Evolutionary conservation across 2,329 filamentous ascomycete genomes (phyloP).

Genomic region (Tolypocladium pustulatum): DNA sequence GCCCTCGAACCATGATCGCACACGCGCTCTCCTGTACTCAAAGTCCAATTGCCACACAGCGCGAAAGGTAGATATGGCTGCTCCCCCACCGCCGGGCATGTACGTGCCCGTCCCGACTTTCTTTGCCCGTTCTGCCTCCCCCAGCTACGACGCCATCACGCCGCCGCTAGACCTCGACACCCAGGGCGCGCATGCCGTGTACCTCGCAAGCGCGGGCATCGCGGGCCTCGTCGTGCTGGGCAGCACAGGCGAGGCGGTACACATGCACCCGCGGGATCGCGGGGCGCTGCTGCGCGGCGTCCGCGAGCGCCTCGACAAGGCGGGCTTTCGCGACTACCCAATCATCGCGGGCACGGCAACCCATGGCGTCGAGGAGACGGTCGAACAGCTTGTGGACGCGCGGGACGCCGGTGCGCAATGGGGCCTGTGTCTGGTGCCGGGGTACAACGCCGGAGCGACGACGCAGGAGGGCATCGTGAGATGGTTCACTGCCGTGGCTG

Average conservation of each 20-base stretch:
- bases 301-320: conserved; percentile 41
- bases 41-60: neutral
- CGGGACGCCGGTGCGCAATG: conserved; percentile 48
- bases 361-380: conserved; percentile 50
- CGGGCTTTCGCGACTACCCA: conserved; percentile 46
- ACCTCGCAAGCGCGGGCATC: conserved; percentile 49
- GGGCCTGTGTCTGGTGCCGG: conserved; percentile 47
- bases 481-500: conserved; percentile 50
- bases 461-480: conserved; percentile 44
- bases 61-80: neutral
- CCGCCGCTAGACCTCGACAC: conserved; percentile 46
- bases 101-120: conserved; percentile 55
- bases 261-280: conserved; percentile 48
- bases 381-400: conserved; percentile 45
- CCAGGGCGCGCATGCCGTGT: conserved; percentile 47
- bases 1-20: too few relatives aligned
- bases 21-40: neutral
- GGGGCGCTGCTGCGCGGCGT: conserved; percentile 42
- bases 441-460: conserved; percentile 46
- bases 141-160: conserved; percentile 31
- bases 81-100: conserved; percentile 42
- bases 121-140: conserved; percentile 35
- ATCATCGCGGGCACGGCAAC: conserved; percentile 52
- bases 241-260: conserved; percentile 54
- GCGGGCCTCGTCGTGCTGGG: conserved; percentile 52